A percentile compares a stretch with the other conserved stretches of the same genome.
Evolutionary conservation across 2,329 filamentous ascomycete species (phyloP).

Genomic region (Zasmidium citrigriseum): DNA sequence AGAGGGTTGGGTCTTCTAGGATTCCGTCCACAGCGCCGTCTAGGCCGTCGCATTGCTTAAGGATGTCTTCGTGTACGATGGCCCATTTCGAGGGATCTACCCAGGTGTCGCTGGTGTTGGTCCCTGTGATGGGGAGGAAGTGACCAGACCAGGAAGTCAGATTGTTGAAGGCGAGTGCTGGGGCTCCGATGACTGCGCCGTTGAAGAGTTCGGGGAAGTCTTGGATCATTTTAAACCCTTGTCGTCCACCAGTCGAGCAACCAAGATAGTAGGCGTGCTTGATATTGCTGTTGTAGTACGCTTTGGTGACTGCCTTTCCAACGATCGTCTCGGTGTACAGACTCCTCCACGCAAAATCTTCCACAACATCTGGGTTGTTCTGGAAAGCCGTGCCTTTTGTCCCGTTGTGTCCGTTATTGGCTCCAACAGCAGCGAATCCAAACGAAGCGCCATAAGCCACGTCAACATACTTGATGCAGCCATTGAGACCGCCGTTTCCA

Average conservation of each 20-base stretch:
- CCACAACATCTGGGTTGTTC: conserved; percentile 47
- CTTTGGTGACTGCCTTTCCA: conserved; percentile 33
- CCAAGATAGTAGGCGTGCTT: conserved; percentile 50
- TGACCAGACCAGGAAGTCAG: conserved; percentile 44
- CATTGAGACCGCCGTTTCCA: conserved; percentile 45
- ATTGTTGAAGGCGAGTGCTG: conserved; percentile 44
- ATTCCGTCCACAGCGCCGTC: conserved; percentile 51
- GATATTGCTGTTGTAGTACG: conserved; percentile 40
- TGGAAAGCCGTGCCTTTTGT: conserved; percentile 49
- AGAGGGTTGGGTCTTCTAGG: conserved; percentile 46
- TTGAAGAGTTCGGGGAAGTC: conserved; percentile 50
- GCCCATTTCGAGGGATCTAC: conserved; percentile 41
- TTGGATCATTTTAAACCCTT: conserved; percentile 48
- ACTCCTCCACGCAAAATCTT: conserved; percentile 49
- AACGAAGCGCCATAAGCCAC: conserved; percentile 40
- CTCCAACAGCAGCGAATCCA: conserved; percentile 43
- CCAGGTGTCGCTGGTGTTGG: conserved; percentile 40
- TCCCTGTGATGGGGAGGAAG: conserved; percentile 42
- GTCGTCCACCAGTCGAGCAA: conserved; percentile 49
- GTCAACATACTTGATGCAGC: conserved; percentile 40
- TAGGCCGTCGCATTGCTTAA: conserved; percentile 51
- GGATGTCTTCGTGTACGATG: conserved; percentile 42
- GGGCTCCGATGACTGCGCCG: conserved; percentile 48
- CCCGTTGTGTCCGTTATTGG: conserved; percentile 47
- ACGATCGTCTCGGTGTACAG: conserved; percentile 32